Percentiles rank a stretch among this genome's conserved stretches.
phyloP scores from a whole-genome alignment of 2,329 filamentous ascomycete species.

The Venturia asperata region DNA sequence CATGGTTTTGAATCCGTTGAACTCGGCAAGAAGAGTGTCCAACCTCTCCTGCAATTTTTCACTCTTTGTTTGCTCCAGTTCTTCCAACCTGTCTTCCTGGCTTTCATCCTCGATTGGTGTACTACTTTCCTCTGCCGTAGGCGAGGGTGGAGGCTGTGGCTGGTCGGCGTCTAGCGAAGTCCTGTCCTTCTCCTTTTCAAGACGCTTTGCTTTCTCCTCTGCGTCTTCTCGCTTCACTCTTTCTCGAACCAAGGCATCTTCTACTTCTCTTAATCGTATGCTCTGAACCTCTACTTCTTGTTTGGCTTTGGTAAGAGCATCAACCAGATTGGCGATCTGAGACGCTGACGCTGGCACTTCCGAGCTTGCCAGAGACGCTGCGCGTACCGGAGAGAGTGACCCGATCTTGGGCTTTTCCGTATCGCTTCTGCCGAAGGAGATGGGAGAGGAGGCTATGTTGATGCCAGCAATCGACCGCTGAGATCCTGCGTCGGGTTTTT shows the following conservation, averaged over 20 bases:
- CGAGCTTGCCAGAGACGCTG: slow-evolving; percentile 34
- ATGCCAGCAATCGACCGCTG: neutral
- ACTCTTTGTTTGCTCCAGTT: slow-evolving; percentile 33
- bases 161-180: slow-evolving; percentile 33
- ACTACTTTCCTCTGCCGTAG: slow-evolving; percentile 5
- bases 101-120: slow-evolving; percentile 19
- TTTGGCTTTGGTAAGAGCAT: slow-evolving; percentile 75
- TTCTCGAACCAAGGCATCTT: slow-evolving; percentile 71
- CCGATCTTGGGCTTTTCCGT: slow-evolving; percentile 64
- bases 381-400: slow-evolving; percentile 52
- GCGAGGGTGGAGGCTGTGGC: slow-evolving; percentile 32
- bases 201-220: slow-evolving; percentile 68
- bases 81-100: slow-evolving; percentile 26
- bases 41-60: slow-evolving; percentile 60
- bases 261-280: slow-evolving; percentile 70
- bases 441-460: slow-evolving; percentile 35
- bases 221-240: slow-evolving; percentile 73
- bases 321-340: slow-evolving; percentile 77
- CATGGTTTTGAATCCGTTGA: slow-evolving; percentile 72
- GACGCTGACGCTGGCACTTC: slow-evolving; percentile 50
- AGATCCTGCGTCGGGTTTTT: slow-evolving; percentile 69
- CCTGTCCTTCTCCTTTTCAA: slow-evolving; percentile 55
- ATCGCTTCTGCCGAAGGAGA: slow-evolving; percentile 67
- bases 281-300: slow-evolving; percentile 81
- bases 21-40: slow-evolving; percentile 69